Evolutionary conservation across 345 rosid genomes (phyloP).

Genomic region (Syzygium jambos): DNA sequence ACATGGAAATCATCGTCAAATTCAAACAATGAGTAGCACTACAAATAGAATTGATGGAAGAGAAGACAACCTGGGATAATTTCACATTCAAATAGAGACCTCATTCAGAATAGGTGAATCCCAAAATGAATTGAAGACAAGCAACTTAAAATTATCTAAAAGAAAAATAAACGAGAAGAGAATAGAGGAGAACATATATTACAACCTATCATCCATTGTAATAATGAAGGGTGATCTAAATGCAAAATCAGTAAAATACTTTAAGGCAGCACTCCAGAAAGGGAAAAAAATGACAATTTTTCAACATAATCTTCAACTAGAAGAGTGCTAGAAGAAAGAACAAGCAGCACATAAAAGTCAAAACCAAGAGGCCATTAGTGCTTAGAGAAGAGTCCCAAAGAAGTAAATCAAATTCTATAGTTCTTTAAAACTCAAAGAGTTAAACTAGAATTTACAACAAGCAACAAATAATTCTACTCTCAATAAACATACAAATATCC

Average conservation of each 20-base stretch:
- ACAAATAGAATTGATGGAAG: not conserved
- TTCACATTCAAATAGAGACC: not conserved
- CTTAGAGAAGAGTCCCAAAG: not conserved
- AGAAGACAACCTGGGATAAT: not conserved
- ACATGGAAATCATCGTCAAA: not conserved
- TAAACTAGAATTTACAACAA: not conserved
- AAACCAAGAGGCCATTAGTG: not conserved
- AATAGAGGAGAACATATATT: not conserved
- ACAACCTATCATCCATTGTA: not conserved
- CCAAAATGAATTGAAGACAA: not conserved
- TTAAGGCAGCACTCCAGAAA: not conserved
- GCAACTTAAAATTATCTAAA: not conserved
- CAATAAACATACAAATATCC: not conserved
- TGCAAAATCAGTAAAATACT: not conserved
- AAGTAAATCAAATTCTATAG: not conserved
- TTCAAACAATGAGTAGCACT: not conserved
- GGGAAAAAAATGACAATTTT: not conserved
- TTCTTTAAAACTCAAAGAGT: not conserved
- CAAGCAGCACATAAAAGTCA: not conserved
- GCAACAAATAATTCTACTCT: not conserved
- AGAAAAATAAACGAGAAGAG: not conserved
- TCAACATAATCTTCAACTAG: not conserved
- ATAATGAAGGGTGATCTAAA: not conserved
- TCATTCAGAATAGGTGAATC: not conserved
- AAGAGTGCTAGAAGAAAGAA: not conserved